Percentiles rank a stretch among this genome's conserved stretches.
Evolutionary conservation across 805 yeast species (phyloP).

Genomic region (Sugiyamaella americana): DNA sequence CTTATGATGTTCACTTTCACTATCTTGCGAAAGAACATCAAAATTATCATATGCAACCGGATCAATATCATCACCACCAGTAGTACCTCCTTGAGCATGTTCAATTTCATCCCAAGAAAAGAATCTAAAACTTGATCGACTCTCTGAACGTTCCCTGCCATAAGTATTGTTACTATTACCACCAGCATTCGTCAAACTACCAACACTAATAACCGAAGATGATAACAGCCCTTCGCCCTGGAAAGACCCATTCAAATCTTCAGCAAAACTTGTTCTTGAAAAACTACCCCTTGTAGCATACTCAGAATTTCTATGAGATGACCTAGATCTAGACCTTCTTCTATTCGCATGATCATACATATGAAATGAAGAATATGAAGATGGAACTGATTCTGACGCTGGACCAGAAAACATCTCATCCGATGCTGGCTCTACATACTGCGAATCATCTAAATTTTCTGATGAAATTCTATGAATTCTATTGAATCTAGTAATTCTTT

Average conservation of each 20-base stretch:
- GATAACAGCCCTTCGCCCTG: conserved; percentile 6
- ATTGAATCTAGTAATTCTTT: background rate
- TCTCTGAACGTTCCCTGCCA: conserved; percentile 15
- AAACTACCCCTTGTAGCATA: conserved; percentile 1
- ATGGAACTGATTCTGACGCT: conserved; percentile 61
- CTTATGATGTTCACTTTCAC: conserved; percentile 18
- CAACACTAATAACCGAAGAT: conserved; percentile 11
- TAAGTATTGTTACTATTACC: background rate
- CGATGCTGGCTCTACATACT: conserved; percentile 31
- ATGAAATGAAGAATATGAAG: conserved; percentile 63
- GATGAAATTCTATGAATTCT: background rate
- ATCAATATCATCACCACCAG: conserved; percentile 48
- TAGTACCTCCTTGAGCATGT: conserved; percentile 74
- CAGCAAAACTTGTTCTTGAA: conserved; percentile 6
- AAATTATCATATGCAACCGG: conserved; percentile 25
- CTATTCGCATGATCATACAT: conserved; percentile 29
- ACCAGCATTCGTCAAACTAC: background rate
- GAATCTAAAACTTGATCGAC: conserved; percentile 54
- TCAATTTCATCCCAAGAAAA: conserved; percentile 80
- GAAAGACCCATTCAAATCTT: conserved; percentile 2
- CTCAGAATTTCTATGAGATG: conserved; percentile 13
- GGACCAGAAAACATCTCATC: conserved; percentile 68
- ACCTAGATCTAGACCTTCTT: conserved; percentile 20
- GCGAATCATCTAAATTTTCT: conserved; percentile 8
- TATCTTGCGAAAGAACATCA: background rate